Evolutionary conservation across 2,329 filamentous ascomycete genomes (phyloP).

Genomic region (Microsporum audouinii): DNA sequence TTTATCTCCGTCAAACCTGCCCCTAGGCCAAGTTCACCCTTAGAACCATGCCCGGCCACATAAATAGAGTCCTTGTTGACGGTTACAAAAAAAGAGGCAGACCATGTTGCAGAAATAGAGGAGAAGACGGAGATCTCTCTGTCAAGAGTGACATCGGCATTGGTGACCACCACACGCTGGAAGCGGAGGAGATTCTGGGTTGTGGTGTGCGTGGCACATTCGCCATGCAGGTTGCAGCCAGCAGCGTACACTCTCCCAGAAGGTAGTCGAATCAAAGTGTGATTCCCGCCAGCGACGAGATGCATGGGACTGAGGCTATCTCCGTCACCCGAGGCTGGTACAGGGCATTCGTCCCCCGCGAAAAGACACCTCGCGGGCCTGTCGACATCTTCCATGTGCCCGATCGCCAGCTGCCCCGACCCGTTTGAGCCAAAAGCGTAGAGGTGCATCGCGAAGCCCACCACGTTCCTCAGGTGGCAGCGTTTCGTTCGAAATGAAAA

Average conservation of each 20-base stretch:
- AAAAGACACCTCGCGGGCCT: slow-evolving; percentile 54
- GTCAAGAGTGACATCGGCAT: slow-evolving; percentile 7
- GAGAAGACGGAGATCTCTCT: slow-evolving; percentile 24
- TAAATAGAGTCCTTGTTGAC: slow-evolving; percentile 42
- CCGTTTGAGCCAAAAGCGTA: slow-evolving; percentile 68
- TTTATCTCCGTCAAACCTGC: slow-evolving; percentile 18
- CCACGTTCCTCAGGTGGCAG: background rate
- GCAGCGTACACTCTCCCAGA: slow-evolving; percentile 52
- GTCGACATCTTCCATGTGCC: slow-evolving; percentile 59
- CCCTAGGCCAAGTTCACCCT: slow-evolving; percentile 62
- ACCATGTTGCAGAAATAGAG: slow-evolving; percentile 64
- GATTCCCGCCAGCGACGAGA: slow-evolving; percentile 66
- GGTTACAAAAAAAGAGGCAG: slow-evolving; percentile 53
- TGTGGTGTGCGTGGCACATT: slow-evolving; percentile 23
- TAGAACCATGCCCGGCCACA: slow-evolving; percentile 53
- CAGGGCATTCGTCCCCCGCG: slow-evolving; percentile 7
- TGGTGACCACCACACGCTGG: slow-evolving; percentile 19
- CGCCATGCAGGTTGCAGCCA: slow-evolving; percentile 47
- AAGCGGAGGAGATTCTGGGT: slow-evolving; percentile 14
- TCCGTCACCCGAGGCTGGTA: slow-evolving; percentile 16
- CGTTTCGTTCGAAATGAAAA: background rate
- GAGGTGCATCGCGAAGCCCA: slow-evolving; percentile 27
- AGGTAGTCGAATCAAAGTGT: slow-evolving; percentile 61
- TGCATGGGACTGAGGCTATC: background rate
- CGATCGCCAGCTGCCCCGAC: slow-evolving; percentile 61